Percentiles rank a stretch among this genome's conserved stretches.
These are phyloP conservation scores for Peribolospora baueri DNA, from an alignment of 768 basidiomycete species.

Conservation along the genomic window DNA sequence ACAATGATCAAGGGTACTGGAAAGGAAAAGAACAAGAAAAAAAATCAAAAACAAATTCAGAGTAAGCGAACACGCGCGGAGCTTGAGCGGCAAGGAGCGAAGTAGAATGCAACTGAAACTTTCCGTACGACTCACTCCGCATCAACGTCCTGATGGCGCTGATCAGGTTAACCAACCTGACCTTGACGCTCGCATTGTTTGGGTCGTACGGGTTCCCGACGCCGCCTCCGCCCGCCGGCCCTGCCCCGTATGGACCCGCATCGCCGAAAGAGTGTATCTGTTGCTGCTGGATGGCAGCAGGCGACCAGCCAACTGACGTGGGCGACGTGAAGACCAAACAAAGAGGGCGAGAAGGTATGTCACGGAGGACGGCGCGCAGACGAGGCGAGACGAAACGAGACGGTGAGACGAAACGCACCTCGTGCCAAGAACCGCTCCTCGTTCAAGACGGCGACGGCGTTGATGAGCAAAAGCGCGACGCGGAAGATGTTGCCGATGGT, in stretches of 20 bases:
- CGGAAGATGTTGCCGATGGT: conserved; percentile 36
- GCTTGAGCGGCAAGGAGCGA: conserved; percentile 2
- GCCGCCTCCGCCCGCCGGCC: conserved; percentile 1
- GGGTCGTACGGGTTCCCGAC: conserved; percentile 3
- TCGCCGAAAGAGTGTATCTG: conserved; percentile 13
- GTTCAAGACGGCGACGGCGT: conserved; percentile 81
- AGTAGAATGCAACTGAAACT: conserved; percentile 10
- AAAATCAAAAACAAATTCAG: neutral
- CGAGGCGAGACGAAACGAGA: conserved; percentile 2
- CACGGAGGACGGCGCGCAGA: neutral
- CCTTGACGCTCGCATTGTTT: conserved; percentile 49
- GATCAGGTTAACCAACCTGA: conserved; percentile 70
- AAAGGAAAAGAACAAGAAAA: neutral
- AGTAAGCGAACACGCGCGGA: conserved; percentile 2
- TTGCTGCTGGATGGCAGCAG: conserved; percentile 6
- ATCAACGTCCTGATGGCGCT: conserved; percentile 86
- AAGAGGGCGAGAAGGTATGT: neutral
- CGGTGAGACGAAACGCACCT: conserved; percentile 31
- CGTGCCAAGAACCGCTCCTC: conserved; percentile 88
- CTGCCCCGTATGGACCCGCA: neutral
- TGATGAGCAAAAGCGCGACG: conserved; percentile 64
- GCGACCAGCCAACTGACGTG: conserved; percentile 62
- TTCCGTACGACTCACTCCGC: conserved; percentile 44
- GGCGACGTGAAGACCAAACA: neutral
- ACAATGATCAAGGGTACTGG: conserved; percentile 78